phyloP scores from a whole-genome alignment of 768 basidiomycete species.

The Dentipellis fragilis region DNA sequence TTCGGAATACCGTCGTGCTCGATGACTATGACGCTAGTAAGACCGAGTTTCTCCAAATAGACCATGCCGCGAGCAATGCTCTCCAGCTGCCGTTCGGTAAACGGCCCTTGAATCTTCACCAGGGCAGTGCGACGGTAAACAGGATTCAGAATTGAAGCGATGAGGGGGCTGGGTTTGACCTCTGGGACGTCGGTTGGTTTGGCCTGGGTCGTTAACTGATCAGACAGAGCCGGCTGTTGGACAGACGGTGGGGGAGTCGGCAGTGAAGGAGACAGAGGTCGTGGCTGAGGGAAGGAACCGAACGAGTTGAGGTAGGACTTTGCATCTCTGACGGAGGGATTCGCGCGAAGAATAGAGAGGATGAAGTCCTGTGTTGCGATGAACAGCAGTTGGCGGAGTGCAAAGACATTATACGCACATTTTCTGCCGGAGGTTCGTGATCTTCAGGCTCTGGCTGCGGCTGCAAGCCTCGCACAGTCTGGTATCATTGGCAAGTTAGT shows the following conservation, averaged over 20 bases:
- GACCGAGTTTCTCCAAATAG: slow-evolving; percentile 90
- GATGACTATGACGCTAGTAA: slow-evolving; percentile 91
- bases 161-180: slow-evolving; percentile 39
- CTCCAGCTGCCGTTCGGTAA: slow-evolving; percentile 85
- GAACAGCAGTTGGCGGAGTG: slow-evolving; percentile 2
- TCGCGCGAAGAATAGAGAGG: slow-evolving; percentile 85
- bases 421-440: slow-evolving; percentile 2
- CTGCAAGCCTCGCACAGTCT: slow-evolving; percentile 11
- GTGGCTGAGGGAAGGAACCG: slow-evolving; percentile 45
- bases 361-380: slow-evolving; percentile 73
- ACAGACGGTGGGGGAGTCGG: slow-evolving; percentile 18
- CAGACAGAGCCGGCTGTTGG: slow-evolving; percentile 19
- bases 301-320: slow-evolving; percentile 89
- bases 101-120: slow-evolving; percentile 95
- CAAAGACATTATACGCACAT: neutral
- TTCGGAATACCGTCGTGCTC: slow-evolving; percentile 72
- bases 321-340: slow-evolving; percentile 86
- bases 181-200: slow-evolving; percentile 16
- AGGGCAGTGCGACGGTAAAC: slow-evolving; percentile 80
- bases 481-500: neutral
- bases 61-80: slow-evolving; percentile 91
- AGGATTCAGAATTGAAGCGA: slow-evolving; percentile 77
- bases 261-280: neutral
- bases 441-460: slow-evolving; percentile 1
- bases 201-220: slow-evolving; percentile 21